A percentile compares a stretch with the other conserved stretches of the same genome.
Evolutionary conservation across 139 green algal genomes (phyloP).

Genomic region (Astrephomene gubernaculifera): DNA sequence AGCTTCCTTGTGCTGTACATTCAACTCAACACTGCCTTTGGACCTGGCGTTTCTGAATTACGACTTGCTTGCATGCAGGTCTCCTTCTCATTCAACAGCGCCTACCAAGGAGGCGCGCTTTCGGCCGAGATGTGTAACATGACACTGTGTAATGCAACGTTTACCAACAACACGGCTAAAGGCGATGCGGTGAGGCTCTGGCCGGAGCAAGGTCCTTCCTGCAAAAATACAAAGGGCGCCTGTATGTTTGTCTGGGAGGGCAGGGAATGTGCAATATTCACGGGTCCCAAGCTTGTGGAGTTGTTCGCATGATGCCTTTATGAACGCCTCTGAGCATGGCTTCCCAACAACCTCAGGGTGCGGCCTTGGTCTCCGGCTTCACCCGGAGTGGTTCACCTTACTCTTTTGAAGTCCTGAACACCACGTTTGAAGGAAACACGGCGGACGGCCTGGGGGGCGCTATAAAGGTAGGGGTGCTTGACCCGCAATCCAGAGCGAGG

Average conservation of each 20-base stretch:
- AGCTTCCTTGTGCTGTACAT: too few relatives aligned
- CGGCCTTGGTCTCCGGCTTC: not conserved
- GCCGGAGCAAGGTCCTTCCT: too few relatives aligned
- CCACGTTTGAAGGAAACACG: not conserved
- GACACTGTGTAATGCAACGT: not conserved
- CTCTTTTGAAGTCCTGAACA: not conserved
- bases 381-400: not conserved
- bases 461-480: not conserved
- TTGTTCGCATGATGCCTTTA: too few relatives aligned
- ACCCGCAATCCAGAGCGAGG: too few relatives aligned
- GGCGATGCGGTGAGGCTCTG: not conserved
- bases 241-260: too few relatives aligned
- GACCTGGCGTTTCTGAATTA: too few relatives aligned
- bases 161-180: not conserved
- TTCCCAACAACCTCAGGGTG: too few relatives aligned
- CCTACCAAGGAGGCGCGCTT: conserved; percentile 1
- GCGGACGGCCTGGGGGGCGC: not conserved
- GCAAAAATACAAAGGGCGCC: too few relatives aligned
- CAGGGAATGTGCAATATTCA: too few relatives aligned
- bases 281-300: too few relatives aligned
- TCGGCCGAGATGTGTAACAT: not conserved
- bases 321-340: too few relatives aligned
- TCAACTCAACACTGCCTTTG: too few relatives aligned
- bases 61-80: not conserved
- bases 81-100: not conserved